Conservation (phyloP, 2,329 filamentous ascomycete genomes). For the Fusarium stilboides region DNA sequence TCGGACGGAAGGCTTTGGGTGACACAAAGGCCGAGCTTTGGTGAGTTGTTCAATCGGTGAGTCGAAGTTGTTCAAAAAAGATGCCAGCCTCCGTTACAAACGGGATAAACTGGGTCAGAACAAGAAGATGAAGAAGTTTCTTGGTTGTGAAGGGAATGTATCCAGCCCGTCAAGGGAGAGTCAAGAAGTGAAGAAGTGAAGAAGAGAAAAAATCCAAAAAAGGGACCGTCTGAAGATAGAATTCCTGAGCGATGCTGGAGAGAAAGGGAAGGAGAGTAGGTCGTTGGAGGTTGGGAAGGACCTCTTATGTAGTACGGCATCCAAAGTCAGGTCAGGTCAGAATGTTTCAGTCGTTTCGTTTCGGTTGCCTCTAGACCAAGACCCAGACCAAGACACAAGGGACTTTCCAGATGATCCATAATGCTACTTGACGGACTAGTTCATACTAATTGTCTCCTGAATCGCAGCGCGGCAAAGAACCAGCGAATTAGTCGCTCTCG, state of each 20-base stretch:
- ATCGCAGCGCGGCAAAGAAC: constrained; percentile 40
- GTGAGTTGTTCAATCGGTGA: constrained; percentile 34
- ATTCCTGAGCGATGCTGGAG: constrained; percentile 48
- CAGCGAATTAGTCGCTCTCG: constrained; percentile 38
- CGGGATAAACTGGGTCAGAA: constrained; percentile 5
- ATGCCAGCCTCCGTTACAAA: constrained; percentile 42
- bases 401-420: background rate
- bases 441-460: constrained; percentile 28
- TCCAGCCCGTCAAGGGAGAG: constrained; percentile 43
- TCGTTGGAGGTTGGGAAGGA: constrained; percentile 30
- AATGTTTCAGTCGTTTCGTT: constrained; percentile 46
- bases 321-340: constrained; percentile 16
- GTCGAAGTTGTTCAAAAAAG: constrained; percentile 23
- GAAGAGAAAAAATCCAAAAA: constrained; percentile 30
- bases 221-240: constrained; percentile 36
- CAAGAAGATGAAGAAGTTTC: constrained; percentile 17
- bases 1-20: constrained; percentile 36
- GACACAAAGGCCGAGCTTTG: constrained; percentile 31
- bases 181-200: constrained; percentile 29
- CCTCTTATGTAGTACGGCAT: constrained; percentile 43
- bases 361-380: constrained; percentile 36
- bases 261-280: constrained; percentile 12
- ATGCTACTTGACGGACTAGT: constrained; percentile 2
- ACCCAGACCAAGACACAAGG: background rate
- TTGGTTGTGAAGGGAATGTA: constrained; percentile 43